phyloP scores from a whole-genome alignment of 1,139 yeast species.

The Suhomyces yuchorum region DNA sequence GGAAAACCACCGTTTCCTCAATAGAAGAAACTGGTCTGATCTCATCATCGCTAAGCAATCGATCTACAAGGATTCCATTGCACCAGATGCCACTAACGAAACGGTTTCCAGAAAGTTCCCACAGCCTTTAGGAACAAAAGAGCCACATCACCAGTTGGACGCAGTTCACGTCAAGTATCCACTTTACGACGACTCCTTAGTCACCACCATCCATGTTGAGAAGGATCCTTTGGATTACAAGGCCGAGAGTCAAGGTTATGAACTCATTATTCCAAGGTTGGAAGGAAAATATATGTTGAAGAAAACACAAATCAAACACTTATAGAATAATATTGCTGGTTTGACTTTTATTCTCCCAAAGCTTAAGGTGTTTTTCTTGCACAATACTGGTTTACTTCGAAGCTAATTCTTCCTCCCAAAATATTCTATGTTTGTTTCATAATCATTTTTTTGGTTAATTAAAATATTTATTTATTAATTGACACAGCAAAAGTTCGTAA shows the following conservation, averaged over 20 bases:
- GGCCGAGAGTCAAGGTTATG: slow-evolving; percentile 67
- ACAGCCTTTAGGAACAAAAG: slow-evolving; percentile 23
- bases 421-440: neutral
- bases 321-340: slow-evolving; percentile 11
- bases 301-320: slow-evolving; percentile 39
- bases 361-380: neutral
- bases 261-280: slow-evolving; percentile 68
- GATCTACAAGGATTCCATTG: slow-evolving; percentile 25
- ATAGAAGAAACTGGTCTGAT: slow-evolving; percentile 77
- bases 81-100: slow-evolving; percentile 10
- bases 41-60: slow-evolving; percentile 44
- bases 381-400: neutral
- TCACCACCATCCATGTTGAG: slow-evolving; percentile 75
- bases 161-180: slow-evolving; percentile 46
- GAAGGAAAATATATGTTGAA: slow-evolving; percentile 37
- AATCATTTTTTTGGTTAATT: neutral
- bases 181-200: slow-evolving; percentile 57
- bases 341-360: neutral
- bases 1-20: slow-evolving; percentile 61
- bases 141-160: slow-evolving; percentile 8
- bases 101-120: slow-evolving; percentile 31
- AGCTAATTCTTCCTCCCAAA: neutral
- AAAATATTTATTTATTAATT: neutral
- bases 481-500: neutral
- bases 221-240: slow-evolving; percentile 50